Conservation (phyloP, 1,284 basidiomycete species). For the Melampsora medusae region DNA sequence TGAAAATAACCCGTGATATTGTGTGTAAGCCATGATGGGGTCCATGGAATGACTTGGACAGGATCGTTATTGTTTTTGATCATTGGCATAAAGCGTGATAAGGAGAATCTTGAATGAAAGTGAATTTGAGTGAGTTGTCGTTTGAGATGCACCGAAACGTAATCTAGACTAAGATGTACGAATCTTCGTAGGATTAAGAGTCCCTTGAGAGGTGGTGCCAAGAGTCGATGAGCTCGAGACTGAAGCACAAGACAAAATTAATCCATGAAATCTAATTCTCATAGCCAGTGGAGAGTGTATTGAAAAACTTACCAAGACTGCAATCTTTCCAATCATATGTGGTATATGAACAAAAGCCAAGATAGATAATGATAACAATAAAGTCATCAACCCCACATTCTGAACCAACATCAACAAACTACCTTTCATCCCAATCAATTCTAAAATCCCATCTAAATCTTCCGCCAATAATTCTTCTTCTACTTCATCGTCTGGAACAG, state of each 20-base stretch:
- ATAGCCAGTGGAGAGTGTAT: background rate
- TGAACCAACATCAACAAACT: constrained; percentile 42
- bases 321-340: constrained; percentile 43
- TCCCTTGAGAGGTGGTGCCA: constrained; percentile 38
- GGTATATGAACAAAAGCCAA: constrained; percentile 45
- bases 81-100: constrained; percentile 6
- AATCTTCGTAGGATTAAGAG: constrained; percentile 32
- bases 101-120: background rate
- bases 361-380: constrained; percentile 37
- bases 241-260: background rate
- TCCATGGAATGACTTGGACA: background rate
- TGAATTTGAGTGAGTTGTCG: constrained; percentile 9
- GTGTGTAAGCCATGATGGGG: background rate
- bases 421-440: constrained; percentile 44
- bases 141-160: constrained; percentile 27
- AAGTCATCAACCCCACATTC: constrained; percentile 43
- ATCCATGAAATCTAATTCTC: background rate
- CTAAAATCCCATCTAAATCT: constrained; percentile 43
- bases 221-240: constrained; percentile 34
- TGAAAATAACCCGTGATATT: background rate
- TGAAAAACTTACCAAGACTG: constrained; percentile 39
- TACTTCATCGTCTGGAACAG: constrained; percentile 1
- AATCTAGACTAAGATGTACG: constrained; percentile 38
- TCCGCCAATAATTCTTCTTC: constrained; percentile 43
- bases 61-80: background rate